These are phyloP conservation scores for Onygenales sp. DNA, from an alignment of 2,329 filamentous ascomycete species.

Conservation along the genomic window DNA sequence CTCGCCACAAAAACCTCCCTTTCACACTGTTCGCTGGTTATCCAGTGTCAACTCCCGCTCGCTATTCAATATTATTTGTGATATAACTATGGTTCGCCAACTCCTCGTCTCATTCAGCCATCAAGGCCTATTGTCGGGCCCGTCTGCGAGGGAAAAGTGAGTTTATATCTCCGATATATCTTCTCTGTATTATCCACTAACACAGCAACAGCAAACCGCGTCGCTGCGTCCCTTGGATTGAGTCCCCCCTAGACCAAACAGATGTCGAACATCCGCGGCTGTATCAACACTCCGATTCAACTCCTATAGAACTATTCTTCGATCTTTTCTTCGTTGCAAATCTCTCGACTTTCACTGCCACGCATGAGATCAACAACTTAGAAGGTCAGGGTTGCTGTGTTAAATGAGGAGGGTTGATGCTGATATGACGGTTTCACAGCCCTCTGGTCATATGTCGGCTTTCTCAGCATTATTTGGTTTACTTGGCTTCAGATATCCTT, in stretches of 20 bases:
- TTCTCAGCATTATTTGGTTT: slow-evolving; percentile 55
- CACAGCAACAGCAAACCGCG: slow-evolving; percentile 7
- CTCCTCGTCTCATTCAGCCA: slow-evolving; percentile 24
- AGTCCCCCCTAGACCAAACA: slow-evolving; percentile 23
- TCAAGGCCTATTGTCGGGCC: slow-evolving; percentile 14
- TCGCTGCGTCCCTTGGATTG: slow-evolving; percentile 23
- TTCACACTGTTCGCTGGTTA: too few relatives aligned
- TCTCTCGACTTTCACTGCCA: slow-evolving; percentile 51
- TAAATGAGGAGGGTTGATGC: not conserved
- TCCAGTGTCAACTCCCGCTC: not conserved
- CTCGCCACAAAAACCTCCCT: too few relatives aligned
- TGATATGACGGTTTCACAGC: slow-evolving; percentile 15
- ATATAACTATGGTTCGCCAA: slow-evolving; percentile 18
- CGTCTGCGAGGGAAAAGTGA: slow-evolving; percentile 14
- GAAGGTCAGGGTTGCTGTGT: not conserved
- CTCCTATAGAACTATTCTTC: slow-evolving; percentile 49
- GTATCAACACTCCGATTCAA: slow-evolving; percentile 40
- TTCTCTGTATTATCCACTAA: not conserved
- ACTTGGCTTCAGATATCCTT: slow-evolving; percentile 56
- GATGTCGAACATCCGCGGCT: slow-evolving; percentile 22
- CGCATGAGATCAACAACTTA: slow-evolving; percentile 45
- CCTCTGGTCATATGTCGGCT: slow-evolving; percentile 41
- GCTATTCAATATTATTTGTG: not conserved
- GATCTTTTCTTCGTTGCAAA: slow-evolving; percentile 57
- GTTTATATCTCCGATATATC: slow-evolving; percentile 8